Base-by-base conservation (phyloP, 495 filamentous ascomycete species). In the Trichocladium uniseriatum region DNA sequence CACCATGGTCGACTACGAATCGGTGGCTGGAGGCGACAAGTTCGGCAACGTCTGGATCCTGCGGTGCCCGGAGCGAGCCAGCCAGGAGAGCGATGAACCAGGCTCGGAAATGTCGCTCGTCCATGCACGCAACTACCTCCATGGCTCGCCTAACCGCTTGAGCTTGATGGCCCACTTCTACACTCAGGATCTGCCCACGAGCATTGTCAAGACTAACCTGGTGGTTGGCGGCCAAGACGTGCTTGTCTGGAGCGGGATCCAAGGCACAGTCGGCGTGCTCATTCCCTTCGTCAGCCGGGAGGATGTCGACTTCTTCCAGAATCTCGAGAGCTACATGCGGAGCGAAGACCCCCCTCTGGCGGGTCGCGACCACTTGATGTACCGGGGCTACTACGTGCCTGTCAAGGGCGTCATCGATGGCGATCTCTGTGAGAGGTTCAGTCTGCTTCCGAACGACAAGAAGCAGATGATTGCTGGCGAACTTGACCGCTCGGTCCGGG, bases 341-440 rank as follows among this genome's bases (percentile, higher is more conserved):
- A 76, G 72, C 15, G 89, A 95, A 54, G 85, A 95, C 54, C 77
- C 89, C 18, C 87, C 89, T 8, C 72, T 97, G 18, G 87, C 88
- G 9, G 92, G 94, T 24, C 78, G 94, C 49, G 94, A 97, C 64
- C 92, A 98, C 66, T 67, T 98, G 24, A 91, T 95, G 39, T 99
- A 95, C 60, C 76, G 94, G 45, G 80, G 89, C 38, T 99, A 97
- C 62, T 97, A 99, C 63, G 87, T 84, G n/a, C 94, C 94, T 1
- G 87, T 92, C 13, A 99, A 99, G 75, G 88, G 88, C 0, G 81
- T 94, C 22, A 94, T 99, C 61, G 94, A 99, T 66, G 94, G 94
- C n/a, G 94, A 99, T 72, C 72, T 99, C 51, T 95, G 90, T 61
- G 94, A 99, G 73, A 77, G 87, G 59, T 99, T 88, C 64, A 78